Conservation (phyloP, 2,329 filamentous ascomycete genomes). For the Ceratocystis smalleyi region DNA sequence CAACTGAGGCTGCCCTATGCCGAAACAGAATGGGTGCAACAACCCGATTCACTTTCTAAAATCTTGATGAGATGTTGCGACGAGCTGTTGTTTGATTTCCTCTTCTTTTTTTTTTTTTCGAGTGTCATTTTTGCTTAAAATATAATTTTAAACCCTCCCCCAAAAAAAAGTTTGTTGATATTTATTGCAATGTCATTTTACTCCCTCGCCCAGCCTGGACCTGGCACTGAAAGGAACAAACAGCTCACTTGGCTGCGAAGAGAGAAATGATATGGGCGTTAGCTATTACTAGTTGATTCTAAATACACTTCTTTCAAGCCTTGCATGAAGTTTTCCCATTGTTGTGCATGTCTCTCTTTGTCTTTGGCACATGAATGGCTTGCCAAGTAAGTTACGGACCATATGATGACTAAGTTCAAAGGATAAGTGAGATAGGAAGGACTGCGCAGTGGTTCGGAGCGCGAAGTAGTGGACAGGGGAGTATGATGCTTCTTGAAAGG, state of each 20-base stretch:
- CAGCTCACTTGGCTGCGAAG: background rate
- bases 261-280: background rate
- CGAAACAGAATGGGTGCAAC: background rate
- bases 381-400: background rate
- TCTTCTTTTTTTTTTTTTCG: constrained; percentile 12
- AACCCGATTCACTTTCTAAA: background rate
- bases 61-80: background rate
- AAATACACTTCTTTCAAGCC: background rate
- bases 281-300: background rate
- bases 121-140: background rate
- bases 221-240: constrained; percentile 11
- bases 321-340: background rate
- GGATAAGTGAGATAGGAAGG: background rate
- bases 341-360: background rate
- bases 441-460: background rate
- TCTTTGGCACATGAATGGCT: background rate
- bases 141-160: constrained; percentile 12
- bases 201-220: background rate
- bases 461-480: background rate
- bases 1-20: constrained; percentile 1
- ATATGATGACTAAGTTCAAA: background rate
- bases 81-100: constrained; percentile 2
- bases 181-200: background rate
- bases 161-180: constrained; percentile 6
- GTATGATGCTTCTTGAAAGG: background rate